Conservation (phyloP, 2,329 filamentous ascomycete genomes). For the Sarocladium strictum region DNA sequence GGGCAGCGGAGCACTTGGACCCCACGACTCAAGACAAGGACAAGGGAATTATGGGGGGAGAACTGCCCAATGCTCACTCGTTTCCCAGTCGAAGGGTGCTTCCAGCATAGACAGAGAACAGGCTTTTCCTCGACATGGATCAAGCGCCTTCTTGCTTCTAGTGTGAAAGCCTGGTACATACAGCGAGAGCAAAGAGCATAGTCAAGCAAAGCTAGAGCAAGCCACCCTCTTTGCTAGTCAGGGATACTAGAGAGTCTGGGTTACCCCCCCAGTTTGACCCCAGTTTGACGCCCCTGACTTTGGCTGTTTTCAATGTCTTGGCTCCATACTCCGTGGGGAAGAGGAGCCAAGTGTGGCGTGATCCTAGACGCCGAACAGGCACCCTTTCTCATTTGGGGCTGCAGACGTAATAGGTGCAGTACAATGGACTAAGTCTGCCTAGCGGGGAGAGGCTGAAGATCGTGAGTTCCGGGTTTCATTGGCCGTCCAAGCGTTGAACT, state of each 20-base stretch:
- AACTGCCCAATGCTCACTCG: neutral
- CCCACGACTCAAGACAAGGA: neutral
- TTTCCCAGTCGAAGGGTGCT: neutral
- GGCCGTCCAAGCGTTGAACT: neutral
- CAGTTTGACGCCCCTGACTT: neutral
- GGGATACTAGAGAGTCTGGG: neutral
- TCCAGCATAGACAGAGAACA: neutral
- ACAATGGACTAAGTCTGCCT: neutral
- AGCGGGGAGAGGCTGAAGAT: conserved; percentile 7
- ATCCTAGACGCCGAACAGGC: neutral
- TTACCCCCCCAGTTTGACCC: neutral
- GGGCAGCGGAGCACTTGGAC: neutral
- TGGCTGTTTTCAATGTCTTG: neutral
- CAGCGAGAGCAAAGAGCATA: too few species aligned
- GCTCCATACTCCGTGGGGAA: neutral
- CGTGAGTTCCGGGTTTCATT: too few species aligned
- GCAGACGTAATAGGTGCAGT: neutral
- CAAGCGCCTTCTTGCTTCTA: too few species aligned
- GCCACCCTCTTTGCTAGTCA: conserved; percentile 1
- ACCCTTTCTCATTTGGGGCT: too few species aligned
- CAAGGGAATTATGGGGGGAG: neutral
- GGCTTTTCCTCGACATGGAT: too few species aligned
- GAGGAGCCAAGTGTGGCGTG: neutral
- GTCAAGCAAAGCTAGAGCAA: neutral
- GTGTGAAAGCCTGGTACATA: too few species aligned